Conservation (phyloP, 768 basidiomycete species). For the Trametes villosa region DNA sequence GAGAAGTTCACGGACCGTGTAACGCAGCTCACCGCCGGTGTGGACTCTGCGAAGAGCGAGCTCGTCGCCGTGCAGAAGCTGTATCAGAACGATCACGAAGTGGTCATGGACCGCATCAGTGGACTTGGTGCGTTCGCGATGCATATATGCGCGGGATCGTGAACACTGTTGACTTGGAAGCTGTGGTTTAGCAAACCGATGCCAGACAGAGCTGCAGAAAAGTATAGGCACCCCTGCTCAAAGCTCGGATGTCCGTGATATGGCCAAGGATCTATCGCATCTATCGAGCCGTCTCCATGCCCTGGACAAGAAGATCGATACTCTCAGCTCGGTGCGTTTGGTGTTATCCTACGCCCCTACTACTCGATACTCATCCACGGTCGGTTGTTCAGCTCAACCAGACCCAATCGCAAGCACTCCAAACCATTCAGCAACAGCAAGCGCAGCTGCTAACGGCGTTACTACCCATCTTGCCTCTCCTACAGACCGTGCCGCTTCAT, state of each 20-base stretch:
- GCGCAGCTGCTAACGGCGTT: constrained; percentile 56
- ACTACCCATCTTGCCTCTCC: constrained; percentile 60
- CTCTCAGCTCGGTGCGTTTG: constrained; percentile 30
- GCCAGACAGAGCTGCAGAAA: constrained; percentile 63
- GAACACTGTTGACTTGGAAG: too few species aligned
- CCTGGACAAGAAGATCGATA: constrained; percentile 32
- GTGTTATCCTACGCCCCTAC: neutral
- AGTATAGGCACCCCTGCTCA: constrained; percentile 63
- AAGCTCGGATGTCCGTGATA: constrained; percentile 26
- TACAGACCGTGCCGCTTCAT: constrained; percentile 63
- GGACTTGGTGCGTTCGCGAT: constrained; percentile 52
- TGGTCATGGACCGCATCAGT: constrained; percentile 55
- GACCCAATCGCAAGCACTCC: constrained; percentile 55
- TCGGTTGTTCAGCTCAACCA: constrained; percentile 29
- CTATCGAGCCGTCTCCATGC: constrained; percentile 24
- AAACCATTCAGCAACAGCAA: constrained; percentile 67
- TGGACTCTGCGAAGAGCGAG: constrained; percentile 58
- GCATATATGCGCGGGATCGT: constrained; percentile 30
- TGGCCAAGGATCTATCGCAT: constrained; percentile 21
- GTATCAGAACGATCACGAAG: constrained; percentile 65
- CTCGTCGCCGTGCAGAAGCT: constrained; percentile 55
- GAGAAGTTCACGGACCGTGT: constrained; percentile 67
- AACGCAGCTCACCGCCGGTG: constrained; percentile 51
- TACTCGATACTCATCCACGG: neutral
- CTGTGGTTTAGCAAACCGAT: constrained; percentile 74